A percentile compares a stretch with the other conserved stretches of the same genome.
These are phyloP conservation scores for Pleurotus salmoneostramineus DNA, from an alignment of 768 basidiomycete genomes.

Conservation along the genomic window DNA sequence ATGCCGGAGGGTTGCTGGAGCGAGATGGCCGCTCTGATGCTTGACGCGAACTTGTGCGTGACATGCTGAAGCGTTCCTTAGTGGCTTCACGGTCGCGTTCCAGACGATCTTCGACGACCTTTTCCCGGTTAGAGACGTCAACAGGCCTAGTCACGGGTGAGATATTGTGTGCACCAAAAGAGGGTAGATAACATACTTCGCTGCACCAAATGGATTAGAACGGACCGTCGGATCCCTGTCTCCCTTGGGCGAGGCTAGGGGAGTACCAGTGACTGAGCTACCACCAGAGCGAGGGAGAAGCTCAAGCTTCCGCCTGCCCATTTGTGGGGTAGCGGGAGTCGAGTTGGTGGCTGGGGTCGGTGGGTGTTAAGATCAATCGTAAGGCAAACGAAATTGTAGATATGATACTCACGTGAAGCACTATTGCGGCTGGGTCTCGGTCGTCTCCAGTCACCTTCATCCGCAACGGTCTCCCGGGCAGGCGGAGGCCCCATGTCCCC, in stretches of 20 bases:
- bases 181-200: constrained; percentile 47
- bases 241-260: constrained; percentile 70
- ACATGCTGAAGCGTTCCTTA: constrained; percentile 48
- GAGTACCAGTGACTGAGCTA: constrained; percentile 65
- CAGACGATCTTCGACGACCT: constrained; percentile 66
- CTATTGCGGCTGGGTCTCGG: constrained; percentile 40
- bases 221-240: constrained; percentile 40
- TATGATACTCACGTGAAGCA: constrained; percentile 55
- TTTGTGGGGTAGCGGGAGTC: constrained; percentile 79
- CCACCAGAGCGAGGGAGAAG: constrained; percentile 76
- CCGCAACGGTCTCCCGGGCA: constrained; percentile 30
- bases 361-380: background rate
- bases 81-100: constrained; percentile 62
- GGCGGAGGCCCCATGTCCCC: constrained; percentile 53
- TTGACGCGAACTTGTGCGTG: constrained; percentile 46
- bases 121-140: constrained; percentile 75
- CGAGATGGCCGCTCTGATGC: constrained; percentile 43
- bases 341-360: constrained; percentile 57
- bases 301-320: constrained; percentile 77
- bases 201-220: constrained; percentile 84
- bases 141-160: constrained; percentile 59
- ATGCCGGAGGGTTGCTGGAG: constrained; percentile 21
- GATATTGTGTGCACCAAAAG: background rate
- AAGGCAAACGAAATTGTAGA: background rate
- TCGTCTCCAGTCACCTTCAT: constrained; percentile 75